A percentile compares a stretch with the other conserved stretches of the same genome.
Conservation (phyloP, 148 eudicot genomes). For the Camellia lanceoleosa region DNA sequence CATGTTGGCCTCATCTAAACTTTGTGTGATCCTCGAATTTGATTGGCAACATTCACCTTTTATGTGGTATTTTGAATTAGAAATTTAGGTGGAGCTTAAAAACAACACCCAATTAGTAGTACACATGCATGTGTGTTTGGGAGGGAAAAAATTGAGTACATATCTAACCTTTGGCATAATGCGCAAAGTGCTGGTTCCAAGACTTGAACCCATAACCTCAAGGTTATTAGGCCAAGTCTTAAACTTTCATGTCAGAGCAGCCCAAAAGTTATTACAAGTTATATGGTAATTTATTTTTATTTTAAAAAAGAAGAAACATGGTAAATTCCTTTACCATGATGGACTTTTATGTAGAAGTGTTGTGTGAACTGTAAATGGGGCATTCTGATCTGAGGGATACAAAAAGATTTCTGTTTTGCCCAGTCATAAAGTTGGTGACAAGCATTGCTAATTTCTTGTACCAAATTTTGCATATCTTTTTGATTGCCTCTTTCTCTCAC, state of each 20-base stretch:
- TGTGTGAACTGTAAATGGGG: not conserved
- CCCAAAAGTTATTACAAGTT: too few relatives aligned
- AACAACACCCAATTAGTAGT: too few relatives aligned
- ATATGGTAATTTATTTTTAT: too few relatives aligned
- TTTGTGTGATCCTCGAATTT: slow-evolving; percentile 1
- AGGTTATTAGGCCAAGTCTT: too few relatives aligned
- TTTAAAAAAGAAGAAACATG: not conserved
- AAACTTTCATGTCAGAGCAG: too few relatives aligned
- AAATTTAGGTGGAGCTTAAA: not conserved
- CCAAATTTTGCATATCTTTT: not conserved
- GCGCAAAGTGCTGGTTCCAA: too few relatives aligned
- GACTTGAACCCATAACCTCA: too few relatives aligned
- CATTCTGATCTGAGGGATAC: not conserved
- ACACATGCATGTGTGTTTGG: too few relatives aligned
- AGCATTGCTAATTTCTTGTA: slow-evolving; percentile 2
- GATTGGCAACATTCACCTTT: not conserved
- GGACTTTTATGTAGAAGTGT: not conserved
- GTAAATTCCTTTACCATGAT: not conserved
- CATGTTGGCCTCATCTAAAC: not conserved
- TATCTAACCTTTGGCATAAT: too few relatives aligned
- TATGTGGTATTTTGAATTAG: not conserved
- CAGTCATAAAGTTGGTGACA: not conserved
- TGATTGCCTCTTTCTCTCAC: not conserved
- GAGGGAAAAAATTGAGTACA: too few relatives aligned
- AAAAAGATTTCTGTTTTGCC: slow-evolving; percentile 1